A percentile compares a stretch with the other conserved stretches of the same genome.
Evolutionary conservation across 2,329 filamentous ascomycete genomes (phyloP).

Genomic region (Ilyonectria robusta): DNA sequence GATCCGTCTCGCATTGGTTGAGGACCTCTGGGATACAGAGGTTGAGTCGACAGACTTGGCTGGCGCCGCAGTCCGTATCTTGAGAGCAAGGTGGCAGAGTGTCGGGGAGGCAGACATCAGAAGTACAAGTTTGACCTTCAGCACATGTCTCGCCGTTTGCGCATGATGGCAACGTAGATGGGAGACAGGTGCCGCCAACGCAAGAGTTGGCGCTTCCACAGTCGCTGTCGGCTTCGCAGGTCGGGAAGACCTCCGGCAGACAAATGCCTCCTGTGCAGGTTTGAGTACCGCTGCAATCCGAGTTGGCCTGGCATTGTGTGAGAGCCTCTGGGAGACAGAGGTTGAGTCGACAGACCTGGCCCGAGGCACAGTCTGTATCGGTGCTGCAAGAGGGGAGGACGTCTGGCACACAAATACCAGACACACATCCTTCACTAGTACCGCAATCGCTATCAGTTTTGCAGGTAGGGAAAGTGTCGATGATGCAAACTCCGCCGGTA

Average conservation of each 20-base stretch:
- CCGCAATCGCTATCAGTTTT: slow-evolving; percentile 5
- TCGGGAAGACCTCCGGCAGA: slow-evolving; percentile 16
- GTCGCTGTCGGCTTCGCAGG: slow-evolving; percentile 1
- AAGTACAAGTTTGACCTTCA: slow-evolving; percentile 6
- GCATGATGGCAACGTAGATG: neutral
- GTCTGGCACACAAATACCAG: slow-evolving; percentile 17
- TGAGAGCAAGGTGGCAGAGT: slow-evolving; percentile 10
- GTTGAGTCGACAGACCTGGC: slow-evolving; percentile 24
- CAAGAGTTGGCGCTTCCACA: slow-evolving; percentile 19
- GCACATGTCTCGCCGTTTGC: neutral
- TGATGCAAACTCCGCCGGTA: slow-evolving; percentile 19
- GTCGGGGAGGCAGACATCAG: slow-evolving; percentile 11
- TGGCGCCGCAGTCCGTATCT: slow-evolving; percentile 21
- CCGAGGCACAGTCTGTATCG: slow-evolving; percentile 9
- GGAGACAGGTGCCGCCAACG: slow-evolving; percentile 10
- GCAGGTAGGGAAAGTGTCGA: slow-evolving; percentile 1
- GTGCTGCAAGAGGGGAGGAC: slow-evolving; percentile 11
- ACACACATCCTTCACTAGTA: slow-evolving; percentile 14
- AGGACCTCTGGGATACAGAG: slow-evolving; percentile 15
- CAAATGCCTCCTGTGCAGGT: slow-evolving; percentile 21
- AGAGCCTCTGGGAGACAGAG: slow-evolving; percentile 21
- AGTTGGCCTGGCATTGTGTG: neutral
- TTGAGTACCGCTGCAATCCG: slow-evolving; percentile 11
- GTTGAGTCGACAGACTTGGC: slow-evolving; percentile 25
- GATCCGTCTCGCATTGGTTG: slow-evolving; percentile 9